A percentile compares a stretch with the other conserved stretches of the same genome.
Conservation (phyloP, 139 green algal species). For the Coccomyxa sp. region DNA sequence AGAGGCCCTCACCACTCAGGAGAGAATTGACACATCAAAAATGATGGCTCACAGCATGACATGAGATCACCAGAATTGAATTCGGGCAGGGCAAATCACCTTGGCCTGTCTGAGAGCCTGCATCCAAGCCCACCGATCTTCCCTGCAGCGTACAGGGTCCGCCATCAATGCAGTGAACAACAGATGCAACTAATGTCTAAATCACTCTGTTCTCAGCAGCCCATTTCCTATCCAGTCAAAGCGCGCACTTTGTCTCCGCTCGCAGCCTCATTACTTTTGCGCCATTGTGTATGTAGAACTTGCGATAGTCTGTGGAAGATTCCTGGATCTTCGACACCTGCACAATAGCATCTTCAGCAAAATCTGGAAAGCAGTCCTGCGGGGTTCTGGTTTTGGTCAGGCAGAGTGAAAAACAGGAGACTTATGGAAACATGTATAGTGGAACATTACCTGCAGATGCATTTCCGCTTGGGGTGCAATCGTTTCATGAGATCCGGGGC, state of each 20-base stretch:
- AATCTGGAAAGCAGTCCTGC: too few relatives aligned
- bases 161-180: too few relatives aligned
- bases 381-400: too few relatives aligned
- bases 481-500: too few relatives aligned
- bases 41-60: not conserved
- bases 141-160: constrained; percentile 15
- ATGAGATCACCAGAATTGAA: not conserved
- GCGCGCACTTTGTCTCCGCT: constrained; percentile 52
- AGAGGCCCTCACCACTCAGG: not conserved
- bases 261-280: constrained; percentile 47
- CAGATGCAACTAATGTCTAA: too few relatives aligned
- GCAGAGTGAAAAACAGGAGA: too few relatives aligned
- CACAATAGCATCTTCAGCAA: not conserved
- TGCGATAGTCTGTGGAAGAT: constrained; percentile 52
- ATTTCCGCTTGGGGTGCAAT: too few relatives aligned
- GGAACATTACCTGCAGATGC: too few relatives aligned
- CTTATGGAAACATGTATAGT: too few relatives aligned
- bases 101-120: constrained; percentile 35
- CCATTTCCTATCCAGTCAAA: not conserved
- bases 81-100: not conserved
- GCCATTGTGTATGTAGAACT: constrained; percentile 75
- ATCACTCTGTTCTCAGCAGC: too few relatives aligned
- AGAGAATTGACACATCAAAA: not conserved
- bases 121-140: constrained; percentile 60
- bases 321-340: constrained; percentile 54